Conservation (phyloP, 768 basidiomycete species). For the Psilocybe cubensis region DNA sequence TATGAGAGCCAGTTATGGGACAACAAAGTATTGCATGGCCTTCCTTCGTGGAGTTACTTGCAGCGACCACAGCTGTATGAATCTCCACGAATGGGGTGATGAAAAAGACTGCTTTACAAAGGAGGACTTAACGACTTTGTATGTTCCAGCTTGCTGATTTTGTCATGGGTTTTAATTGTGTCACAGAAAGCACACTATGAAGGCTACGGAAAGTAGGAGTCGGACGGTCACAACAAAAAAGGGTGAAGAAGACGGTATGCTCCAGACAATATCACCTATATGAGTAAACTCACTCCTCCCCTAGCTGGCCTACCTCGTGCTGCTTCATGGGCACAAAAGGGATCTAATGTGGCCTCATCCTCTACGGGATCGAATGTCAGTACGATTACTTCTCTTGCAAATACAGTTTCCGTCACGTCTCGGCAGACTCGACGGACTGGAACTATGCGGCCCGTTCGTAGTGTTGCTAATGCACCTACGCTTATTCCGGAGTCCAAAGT, state of each 20-base stretch:
- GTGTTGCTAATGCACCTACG: conserved; percentile 24
- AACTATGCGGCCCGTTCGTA: conserved; percentile 51
- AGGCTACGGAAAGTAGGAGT: conserved; percentile 77
- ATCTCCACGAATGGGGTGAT: conserved; percentile 97
- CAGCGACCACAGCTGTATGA: conserved; percentile 89
- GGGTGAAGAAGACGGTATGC: conserved; percentile 61
- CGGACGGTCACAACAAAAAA: conserved; percentile 57
- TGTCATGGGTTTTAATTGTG: conserved; percentile 10
- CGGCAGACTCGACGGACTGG: conserved; percentile 49
- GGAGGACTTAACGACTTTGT: conserved; percentile 94
- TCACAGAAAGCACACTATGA: conserved; percentile 88
- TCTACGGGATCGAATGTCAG: conserved; percentile 19
- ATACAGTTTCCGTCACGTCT: conserved; percentile 20
- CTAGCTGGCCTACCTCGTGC: conserved; percentile 64
- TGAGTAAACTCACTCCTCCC: conserved; percentile 4
- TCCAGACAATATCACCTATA: conserved; percentile 9
- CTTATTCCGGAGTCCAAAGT: conserved; percentile 35
- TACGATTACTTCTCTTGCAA: neutral
- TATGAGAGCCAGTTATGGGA: conserved; percentile 94
- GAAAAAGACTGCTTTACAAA: conserved; percentile 98
- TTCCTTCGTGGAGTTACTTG: conserved; percentile 88
- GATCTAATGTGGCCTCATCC: conserved; percentile 14
- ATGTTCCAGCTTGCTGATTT: conserved; percentile 22
- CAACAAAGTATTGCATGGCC: conserved; percentile 96
- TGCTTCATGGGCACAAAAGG: conserved; percentile 65